phyloP scores from a whole-genome alignment of 2,329 filamentous ascomycete genomes.

The Didymella segeticola region DNA sequence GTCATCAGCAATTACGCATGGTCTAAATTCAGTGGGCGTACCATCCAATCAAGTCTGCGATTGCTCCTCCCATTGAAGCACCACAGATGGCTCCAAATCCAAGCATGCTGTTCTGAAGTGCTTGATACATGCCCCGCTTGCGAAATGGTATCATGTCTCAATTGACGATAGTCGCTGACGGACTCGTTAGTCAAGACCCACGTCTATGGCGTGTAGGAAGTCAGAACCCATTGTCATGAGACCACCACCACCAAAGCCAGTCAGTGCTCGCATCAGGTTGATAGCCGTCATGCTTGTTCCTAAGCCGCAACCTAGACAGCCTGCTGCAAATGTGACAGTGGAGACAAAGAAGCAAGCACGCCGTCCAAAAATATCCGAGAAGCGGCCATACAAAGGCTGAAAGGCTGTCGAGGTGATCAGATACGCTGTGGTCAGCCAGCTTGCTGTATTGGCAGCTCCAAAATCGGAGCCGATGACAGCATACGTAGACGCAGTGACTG shows the following conservation, averaged over 20 bases:
- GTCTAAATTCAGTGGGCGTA: too few relatives aligned
- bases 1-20: too few relatives aligned
- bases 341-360: not conserved
- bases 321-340: not conserved
- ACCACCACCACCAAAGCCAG: not conserved
- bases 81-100: not conserved
- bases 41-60: not conserved
- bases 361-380: not conserved
- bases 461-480: slow-evolving; percentile 53
- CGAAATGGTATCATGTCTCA: not conserved
- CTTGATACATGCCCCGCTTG: not conserved
- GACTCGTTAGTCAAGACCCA: not conserved
- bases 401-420: slow-evolving; percentile 66
- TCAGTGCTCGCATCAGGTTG: not conserved
- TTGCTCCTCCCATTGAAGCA: not conserved
- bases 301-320: not conserved
- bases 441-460: slow-evolving; percentile 53
- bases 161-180: too few relatives aligned
- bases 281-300: not conserved
- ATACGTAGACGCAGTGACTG: slow-evolving; percentile 55
- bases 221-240: not conserved
- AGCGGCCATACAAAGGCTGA: slow-evolving; percentile 32
- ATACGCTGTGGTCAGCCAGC: slow-evolving; percentile 60
- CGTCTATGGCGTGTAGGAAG: too few relatives aligned
- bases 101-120: not conserved